Conservation (phyloP, 345 rosid genomes). For the Brassica rapa region DNA sequence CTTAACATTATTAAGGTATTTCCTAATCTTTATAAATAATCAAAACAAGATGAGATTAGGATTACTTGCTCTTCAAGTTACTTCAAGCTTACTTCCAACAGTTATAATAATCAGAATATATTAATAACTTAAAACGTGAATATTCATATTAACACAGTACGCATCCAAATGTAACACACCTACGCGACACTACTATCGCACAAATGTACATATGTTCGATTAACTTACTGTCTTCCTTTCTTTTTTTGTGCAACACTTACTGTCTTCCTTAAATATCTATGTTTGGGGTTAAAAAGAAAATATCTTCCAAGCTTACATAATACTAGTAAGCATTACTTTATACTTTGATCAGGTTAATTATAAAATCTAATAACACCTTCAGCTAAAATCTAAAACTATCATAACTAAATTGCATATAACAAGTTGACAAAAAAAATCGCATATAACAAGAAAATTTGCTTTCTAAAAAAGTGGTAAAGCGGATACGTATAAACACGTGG, state of each 20-base stretch:
- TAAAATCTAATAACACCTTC: conserved; percentile 2
- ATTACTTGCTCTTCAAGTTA: not conserved
- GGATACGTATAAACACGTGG: conserved; percentile 28
- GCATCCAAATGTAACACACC: conserved; percentile 35
- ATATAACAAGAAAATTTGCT: conserved; percentile 18
- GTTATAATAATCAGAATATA: conserved; percentile 17
- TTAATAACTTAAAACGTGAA: conserved; percentile 17
- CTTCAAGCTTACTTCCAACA: not conserved
- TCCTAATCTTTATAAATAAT: not conserved
- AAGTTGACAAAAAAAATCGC: not conserved
- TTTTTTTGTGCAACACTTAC: conserved; percentile 4
- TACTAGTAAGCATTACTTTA: not conserved
- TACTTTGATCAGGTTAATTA: conserved; percentile 3
- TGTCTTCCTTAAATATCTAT: conserved; percentile 26
- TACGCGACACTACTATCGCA: conserved; percentile 6
- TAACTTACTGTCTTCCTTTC: conserved; percentile 27
- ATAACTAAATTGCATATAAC: conserved; percentile 2
- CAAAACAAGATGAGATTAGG: not conserved
- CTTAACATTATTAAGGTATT: not conserved
- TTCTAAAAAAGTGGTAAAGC: conserved; percentile 6
- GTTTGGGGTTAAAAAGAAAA: conserved; percentile 14
- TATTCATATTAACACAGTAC: conserved; percentile 16
- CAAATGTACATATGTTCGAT: conserved; percentile 29
- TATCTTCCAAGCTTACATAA: not conserved
- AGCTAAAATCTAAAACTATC: conserved; percentile 26